Percentiles rank a stretch among this genome's conserved stretches.
phyloP scores from a whole-genome alignment of 176 grass and related monocot species.

The Tillandsia fasciculata region DNA sequence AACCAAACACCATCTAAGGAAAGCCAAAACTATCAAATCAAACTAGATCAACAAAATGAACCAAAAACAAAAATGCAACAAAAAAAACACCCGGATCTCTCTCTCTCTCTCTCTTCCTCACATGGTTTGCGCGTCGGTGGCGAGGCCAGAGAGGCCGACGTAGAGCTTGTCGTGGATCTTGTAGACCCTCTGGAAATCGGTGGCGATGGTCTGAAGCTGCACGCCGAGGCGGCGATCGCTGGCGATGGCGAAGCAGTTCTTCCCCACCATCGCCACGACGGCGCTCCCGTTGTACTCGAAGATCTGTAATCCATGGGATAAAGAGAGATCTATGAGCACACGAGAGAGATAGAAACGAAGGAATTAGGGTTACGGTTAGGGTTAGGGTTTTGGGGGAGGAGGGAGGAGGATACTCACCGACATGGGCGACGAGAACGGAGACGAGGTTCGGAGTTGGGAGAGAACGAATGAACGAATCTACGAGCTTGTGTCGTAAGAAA shows the following conservation, averaged over 20 bases:
- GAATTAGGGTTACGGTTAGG: neutral
- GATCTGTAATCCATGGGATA: constrained; percentile 29
- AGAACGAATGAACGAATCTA: no score
- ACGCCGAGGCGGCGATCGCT: constrained; percentile 84
- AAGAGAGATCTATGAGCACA: no score
- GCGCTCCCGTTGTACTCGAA: constrained; percentile 97
- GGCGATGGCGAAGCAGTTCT: constrained; percentile 97
- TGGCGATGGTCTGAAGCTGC: constrained; percentile 86
- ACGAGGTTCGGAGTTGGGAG: no score
- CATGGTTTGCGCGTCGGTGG: constrained; percentile 81
- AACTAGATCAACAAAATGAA: neutral
- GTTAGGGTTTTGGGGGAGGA: neutral
- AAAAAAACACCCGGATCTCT: neutral
- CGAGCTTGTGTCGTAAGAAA: no score
- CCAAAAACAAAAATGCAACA: neutral
- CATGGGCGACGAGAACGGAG: constrained; percentile 21
- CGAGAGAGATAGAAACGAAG: neutral
- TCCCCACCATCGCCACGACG: constrained; percentile 95
- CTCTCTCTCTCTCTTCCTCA: constrained; percentile 7
- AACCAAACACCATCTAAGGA: neutral
- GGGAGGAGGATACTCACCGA: constrained; percentile 34
- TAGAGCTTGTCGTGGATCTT: constrained; percentile 96
- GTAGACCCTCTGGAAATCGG: constrained; percentile 85
- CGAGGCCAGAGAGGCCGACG: constrained; percentile 88
- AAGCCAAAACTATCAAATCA: neutral